Evolutionary conservation across 164 flowering plant genomes (phyloP).

Genomic region (Vitis rupestris): DNA sequence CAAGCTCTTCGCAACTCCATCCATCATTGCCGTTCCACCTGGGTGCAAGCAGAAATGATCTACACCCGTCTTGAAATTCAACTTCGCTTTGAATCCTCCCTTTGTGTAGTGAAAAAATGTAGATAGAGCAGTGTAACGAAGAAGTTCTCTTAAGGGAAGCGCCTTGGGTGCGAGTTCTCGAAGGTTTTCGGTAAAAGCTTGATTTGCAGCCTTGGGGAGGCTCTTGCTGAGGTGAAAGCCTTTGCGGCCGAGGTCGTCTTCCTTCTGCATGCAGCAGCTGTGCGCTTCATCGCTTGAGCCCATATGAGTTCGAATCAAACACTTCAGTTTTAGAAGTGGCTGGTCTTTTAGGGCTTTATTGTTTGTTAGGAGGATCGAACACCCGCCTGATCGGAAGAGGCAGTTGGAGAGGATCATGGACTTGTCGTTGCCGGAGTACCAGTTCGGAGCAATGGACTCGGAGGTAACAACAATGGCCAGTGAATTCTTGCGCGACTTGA

Average conservation of each 20-base stretch:
- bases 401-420: constrained; percentile 68
- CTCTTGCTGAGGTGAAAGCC: constrained; percentile 49
- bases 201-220: constrained; percentile 52
- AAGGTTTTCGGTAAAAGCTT: constrained; percentile 44
- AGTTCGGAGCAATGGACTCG: constrained; percentile 51
- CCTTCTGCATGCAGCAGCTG: constrained; percentile 44
- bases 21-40: constrained; percentile 52
- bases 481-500: constrained; percentile 32
- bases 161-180: constrained; percentile 40
- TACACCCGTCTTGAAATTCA: constrained; percentile 47
- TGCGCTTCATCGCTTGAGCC: constrained; percentile 61
- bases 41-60: constrained; percentile 68
- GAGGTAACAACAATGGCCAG: constrained; percentile 56
- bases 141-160: constrained; percentile 42
- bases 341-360: constrained; percentile 20
- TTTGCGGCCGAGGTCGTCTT: constrained; percentile 38
- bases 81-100: no score
- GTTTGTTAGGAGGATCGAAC: constrained; percentile 60
- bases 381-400: constrained; percentile 63
- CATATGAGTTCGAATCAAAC: constrained; percentile 47
- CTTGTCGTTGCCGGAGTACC: constrained; percentile 57
- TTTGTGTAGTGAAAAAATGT: no score
- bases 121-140: constrained; percentile 14
- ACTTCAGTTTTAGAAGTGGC: constrained; percentile 45
- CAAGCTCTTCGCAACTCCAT: constrained; percentile 45